Evolutionary conservation across 1,284 basidiomycete species (phyloP).

Genomic region (Apiotrichum sp.): DNA sequence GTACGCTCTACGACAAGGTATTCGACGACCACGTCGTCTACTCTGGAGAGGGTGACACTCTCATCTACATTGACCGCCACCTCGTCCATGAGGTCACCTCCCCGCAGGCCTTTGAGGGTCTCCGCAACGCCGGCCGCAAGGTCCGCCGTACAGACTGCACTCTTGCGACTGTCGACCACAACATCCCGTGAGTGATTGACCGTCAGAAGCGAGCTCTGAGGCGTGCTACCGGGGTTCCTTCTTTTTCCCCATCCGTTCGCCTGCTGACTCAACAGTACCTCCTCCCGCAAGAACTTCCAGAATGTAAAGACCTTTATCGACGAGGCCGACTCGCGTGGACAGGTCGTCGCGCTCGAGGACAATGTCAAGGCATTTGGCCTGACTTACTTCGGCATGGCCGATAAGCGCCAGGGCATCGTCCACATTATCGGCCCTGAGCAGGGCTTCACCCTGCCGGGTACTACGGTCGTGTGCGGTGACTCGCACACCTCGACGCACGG

Average conservation of each 20-base stretch:
- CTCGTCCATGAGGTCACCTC: constrained; percentile 94
- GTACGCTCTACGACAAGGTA: constrained; percentile 91
- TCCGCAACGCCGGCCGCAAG: constrained; percentile 73
- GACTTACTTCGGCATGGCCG: constrained; percentile 90
- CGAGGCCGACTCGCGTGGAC: constrained; percentile 86
- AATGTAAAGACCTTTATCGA: constrained; percentile 70
- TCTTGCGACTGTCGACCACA: constrained; percentile 90
- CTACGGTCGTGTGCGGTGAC: constrained; percentile 92
- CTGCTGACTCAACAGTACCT: constrained; percentile 55
- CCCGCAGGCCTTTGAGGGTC: constrained; percentile 91
- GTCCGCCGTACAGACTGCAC: constrained; percentile 91
- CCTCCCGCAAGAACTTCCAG: constrained; percentile 77
- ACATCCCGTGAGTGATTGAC: constrained; percentile 69
- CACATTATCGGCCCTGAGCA: constrained; percentile 96
- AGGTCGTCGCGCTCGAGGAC: constrained; percentile 83
- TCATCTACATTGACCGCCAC: constrained; percentile 94
- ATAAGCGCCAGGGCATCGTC: constrained; percentile 88
- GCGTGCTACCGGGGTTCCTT: too few relatives aligned
- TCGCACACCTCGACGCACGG: constrained; percentile 67
- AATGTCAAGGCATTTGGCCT: constrained; percentile 93
- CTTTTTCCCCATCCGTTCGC: neutral
- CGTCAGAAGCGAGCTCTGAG: too few relatives aligned
- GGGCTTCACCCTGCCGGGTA: constrained; percentile 92
- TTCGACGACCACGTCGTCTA: constrained; percentile 89
- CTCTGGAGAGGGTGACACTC: constrained; percentile 73